Evolutionary conservation across 192 early-diverging fungal species (phyloP).

Genomic region (Gryganskiella cystojenkinii): DNA sequence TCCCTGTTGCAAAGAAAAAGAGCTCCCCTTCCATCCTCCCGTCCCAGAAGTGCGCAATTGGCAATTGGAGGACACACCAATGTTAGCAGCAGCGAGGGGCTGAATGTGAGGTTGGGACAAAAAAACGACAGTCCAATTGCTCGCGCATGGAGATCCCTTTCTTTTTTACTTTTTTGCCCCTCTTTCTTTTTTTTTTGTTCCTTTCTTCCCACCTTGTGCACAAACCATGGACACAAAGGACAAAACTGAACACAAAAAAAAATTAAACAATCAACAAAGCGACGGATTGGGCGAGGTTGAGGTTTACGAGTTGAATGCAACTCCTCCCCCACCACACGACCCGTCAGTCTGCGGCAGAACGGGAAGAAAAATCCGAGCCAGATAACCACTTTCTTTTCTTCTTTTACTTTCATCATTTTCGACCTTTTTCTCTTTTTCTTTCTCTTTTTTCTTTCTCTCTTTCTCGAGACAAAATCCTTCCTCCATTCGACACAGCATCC

Average conservation of each 20-base stretch:
- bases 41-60: background rate
- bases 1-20: background rate
- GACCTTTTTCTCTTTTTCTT: background rate
- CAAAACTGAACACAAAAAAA: slow-evolving; percentile 2
- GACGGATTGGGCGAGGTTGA: background rate
- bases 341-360: background rate
- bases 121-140: background rate
- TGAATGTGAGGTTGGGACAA: background rate
- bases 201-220: slow-evolving; percentile 5
- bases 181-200: background rate
- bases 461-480: background rate
- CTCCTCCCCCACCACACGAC: background rate
- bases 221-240: background rate
- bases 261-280: background rate
- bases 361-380: background rate
- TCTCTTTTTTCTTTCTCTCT: background rate
- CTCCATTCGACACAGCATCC: background rate
- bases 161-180: background rate
- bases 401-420: background rate
- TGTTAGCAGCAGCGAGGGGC: background rate
- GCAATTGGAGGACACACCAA: too few species aligned
- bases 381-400: background rate
- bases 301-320: background rate
- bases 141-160: background rate
- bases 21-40: background rate